phyloP scores from a whole-genome alignment of 225 moss, liverwort and hornwort genomes.

The Marchantia polymorpha region DNA sequence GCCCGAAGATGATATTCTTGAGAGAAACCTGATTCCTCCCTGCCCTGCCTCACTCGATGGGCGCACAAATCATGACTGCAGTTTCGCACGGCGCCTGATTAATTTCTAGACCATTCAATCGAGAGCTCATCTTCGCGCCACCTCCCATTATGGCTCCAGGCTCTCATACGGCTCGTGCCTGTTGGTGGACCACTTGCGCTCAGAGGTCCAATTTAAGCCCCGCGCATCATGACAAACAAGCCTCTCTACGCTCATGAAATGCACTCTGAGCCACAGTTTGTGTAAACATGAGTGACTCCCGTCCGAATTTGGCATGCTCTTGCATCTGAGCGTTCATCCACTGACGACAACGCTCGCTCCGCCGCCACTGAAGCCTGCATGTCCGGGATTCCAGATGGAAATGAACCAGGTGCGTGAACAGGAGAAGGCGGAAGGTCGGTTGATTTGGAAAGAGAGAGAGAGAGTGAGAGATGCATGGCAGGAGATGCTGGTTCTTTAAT shows the following conservation, averaged over 20 bases:
- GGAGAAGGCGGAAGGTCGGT: too few species aligned
- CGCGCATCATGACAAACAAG: not conserved
- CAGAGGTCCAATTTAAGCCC: not conserved
- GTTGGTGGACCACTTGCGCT: not conserved
- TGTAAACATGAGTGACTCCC: not conserved
- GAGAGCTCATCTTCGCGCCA: not conserved
- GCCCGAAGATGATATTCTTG: not conserved
- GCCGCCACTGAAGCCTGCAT: not conserved
- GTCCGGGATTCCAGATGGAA: not conserved
- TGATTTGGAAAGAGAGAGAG: too few species aligned
- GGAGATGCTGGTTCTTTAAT: not conserved
- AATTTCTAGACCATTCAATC: not conserved
- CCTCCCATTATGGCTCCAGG: not conserved
- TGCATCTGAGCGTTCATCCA: not conserved
- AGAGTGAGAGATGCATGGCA: too few species aligned
- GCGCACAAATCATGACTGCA: not conserved
- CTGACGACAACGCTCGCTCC: not conserved
- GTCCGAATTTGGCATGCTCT: not conserved
- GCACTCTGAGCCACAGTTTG: not conserved
- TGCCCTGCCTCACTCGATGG: not conserved
- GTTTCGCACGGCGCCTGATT: not conserved
- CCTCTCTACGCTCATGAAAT: not conserved
- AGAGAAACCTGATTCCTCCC: not conserved
- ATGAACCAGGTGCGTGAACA: not conserved
- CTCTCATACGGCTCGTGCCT: not conserved